These are phyloP conservation scores for Tranzscheliella williamsii DNA, from an alignment of 1,284 basidiomycete species.

Conservation along the genomic window DNA sequence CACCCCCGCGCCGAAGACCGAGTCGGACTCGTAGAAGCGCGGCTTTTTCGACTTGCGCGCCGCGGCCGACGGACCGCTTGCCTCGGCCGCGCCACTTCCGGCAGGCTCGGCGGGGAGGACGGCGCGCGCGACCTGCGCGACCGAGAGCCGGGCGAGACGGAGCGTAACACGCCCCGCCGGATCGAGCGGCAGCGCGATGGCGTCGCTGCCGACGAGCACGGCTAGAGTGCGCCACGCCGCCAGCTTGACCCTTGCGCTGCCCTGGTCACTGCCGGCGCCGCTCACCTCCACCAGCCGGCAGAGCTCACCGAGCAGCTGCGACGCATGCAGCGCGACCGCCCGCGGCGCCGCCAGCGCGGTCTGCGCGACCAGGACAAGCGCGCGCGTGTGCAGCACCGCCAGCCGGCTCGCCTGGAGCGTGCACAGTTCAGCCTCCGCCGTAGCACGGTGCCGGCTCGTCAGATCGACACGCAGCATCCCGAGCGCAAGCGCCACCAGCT, in stretches of 20 bases:
- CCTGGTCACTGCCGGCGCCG: neutral
- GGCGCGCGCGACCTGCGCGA: conserved; percentile 9
- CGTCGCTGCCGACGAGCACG: conserved; percentile 15
- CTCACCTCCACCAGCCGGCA: conserved; percentile 23
- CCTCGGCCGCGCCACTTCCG: neutral
- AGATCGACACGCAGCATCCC: conserved; percentile 65
- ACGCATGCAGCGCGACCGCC: conserved; percentile 14
- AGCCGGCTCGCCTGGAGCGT: conserved; percentile 21
- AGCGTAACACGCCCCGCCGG: conserved; percentile 30
- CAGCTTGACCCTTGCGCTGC: conserved; percentile 9
- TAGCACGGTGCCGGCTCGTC: conserved; percentile 18
- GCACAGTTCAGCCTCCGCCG: conserved; percentile 28
- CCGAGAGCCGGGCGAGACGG: conserved; percentile 33
- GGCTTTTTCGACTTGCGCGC: conserved; percentile 26
- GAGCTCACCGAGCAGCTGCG: conserved; percentile 17
- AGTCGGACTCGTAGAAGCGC: conserved; percentile 43
- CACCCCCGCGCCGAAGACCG: conserved; percentile 14
- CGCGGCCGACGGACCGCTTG: neutral
- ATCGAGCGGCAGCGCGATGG: conserved; percentile 30
- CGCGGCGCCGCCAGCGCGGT: conserved; percentile 14
- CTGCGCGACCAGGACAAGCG: conserved; percentile 27
- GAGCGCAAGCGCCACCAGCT: conserved; percentile 60
- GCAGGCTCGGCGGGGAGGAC: conserved; percentile 7
- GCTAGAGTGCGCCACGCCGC: conserved; percentile 27
- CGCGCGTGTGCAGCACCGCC: conserved; percentile 15